These are phyloP conservation scores for Diversispora eburnea DNA, from an alignment of 192 early-diverging fungal genomes.

Conservation along the genomic window DNA sequence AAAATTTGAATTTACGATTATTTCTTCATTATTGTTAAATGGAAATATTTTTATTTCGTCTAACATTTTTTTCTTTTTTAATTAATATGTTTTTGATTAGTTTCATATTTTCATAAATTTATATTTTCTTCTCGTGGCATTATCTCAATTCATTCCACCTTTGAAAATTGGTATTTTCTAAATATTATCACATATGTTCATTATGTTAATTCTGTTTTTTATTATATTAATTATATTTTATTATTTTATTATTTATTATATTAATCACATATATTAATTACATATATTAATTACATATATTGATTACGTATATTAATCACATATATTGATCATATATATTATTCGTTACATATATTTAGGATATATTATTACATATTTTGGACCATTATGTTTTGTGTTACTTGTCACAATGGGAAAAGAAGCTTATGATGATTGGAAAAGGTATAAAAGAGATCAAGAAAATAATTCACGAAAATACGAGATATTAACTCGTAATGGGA, in stretches of 20 bases:
- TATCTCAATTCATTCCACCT: constrained; percentile 89
- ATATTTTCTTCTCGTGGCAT: constrained; percentile 88
- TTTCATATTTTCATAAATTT: constrained; percentile 96
- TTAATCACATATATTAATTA: too few relatives aligned
- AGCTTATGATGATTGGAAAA: constrained; percentile 81
- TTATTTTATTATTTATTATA: too few relatives aligned
- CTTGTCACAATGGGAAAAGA: constrained; percentile 90
- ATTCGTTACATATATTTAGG: constrained; percentile 39
- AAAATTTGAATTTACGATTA: background rate
- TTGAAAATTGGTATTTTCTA: constrained; percentile 64
- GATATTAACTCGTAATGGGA: constrained; percentile 57
- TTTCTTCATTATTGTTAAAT: too few relatives aligned
- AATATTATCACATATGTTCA: too few relatives aligned
- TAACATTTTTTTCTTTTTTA: background rate
- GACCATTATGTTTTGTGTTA: constrained; percentile 89
- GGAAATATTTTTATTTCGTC: constrained; percentile 11
- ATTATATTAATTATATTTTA: too few relatives aligned
- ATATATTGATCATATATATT: too few relatives aligned
- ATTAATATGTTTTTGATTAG: constrained; percentile 36
- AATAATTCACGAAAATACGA: constrained; percentile 85
- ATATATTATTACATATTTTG: constrained; percentile 88
- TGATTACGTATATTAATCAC: too few relatives aligned
- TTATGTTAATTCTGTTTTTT: too few relatives aligned
- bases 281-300: too few relatives aligned
- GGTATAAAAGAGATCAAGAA: constrained; percentile 78